phyloP scores from a whole-genome alignment of 2,329 filamentous ascomycete species.

The Pseudocercospora fuligena region DNA sequence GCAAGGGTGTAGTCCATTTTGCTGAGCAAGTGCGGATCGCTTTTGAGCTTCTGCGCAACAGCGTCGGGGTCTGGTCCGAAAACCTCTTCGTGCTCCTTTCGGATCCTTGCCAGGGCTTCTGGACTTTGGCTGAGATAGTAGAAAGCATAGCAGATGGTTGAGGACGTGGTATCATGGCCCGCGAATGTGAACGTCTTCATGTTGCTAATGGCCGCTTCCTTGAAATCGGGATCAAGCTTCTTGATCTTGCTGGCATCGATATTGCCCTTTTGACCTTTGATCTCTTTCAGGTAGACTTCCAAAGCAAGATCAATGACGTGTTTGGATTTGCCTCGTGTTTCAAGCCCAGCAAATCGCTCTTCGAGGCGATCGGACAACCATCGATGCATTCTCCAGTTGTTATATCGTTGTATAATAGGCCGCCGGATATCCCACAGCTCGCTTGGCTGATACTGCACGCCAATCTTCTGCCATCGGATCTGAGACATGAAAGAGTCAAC shows the following conservation, averaged over 20 bases:
- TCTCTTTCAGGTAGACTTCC: constrained; percentile 47
- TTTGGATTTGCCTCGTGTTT: constrained; percentile 40
- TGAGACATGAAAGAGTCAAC: constrained; percentile 44
- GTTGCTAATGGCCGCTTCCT: constrained; percentile 42
- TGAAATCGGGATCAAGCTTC: constrained; percentile 44
- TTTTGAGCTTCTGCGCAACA: constrained; percentile 45
- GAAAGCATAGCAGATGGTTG: constrained; percentile 44
- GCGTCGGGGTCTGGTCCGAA: constrained; percentile 49
- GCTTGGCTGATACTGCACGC: constrained; percentile 43
- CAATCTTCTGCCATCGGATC: constrained; percentile 42
- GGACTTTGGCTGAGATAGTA: constrained; percentile 47
- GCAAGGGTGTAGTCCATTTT: constrained; percentile 58
- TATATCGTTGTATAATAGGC: constrained; percentile 41
- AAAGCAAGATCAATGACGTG: constrained; percentile 43
- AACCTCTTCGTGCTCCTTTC: constrained; percentile 58
- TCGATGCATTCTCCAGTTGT: constrained; percentile 44
- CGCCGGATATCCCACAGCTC: constrained; percentile 45
- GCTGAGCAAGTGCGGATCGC: constrained; percentile 55
- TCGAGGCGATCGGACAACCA: constrained; percentile 43
- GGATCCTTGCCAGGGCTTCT: constrained; percentile 42
- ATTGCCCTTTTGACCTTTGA: constrained; percentile 33
- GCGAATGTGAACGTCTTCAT: constrained; percentile 51
- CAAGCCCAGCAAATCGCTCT: constrained; percentile 43
- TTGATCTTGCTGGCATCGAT: constrained; percentile 32
- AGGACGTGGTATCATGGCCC: constrained; percentile 50